phyloP scores from a whole-genome alignment of 768 basidiomycete species.

The Boletellus ananiceps region DNA sequence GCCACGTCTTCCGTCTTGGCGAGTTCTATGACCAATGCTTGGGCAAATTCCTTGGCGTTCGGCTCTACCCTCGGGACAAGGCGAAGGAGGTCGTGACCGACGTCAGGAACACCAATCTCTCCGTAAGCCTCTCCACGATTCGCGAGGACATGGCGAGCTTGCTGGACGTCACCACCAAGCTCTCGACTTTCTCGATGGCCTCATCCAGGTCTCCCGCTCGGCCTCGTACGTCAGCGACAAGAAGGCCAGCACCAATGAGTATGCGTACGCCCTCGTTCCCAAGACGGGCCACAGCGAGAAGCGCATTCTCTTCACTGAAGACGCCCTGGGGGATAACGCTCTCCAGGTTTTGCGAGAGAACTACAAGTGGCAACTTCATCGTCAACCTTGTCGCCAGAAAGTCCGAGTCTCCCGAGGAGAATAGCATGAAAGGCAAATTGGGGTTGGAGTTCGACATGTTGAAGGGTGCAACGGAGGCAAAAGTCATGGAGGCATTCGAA shows the following conservation, averaged over 20 bases:
- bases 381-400: not conserved
- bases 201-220: too few species aligned
- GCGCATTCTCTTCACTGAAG: not conserved
- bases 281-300: not conserved
- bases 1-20: too few species aligned
- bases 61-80: too few species aligned
- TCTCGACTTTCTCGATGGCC: too few species aligned
- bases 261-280: not conserved
- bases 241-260: not conserved
- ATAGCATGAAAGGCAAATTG: not conserved
- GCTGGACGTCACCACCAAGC: too few species aligned
- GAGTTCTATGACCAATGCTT: not conserved
- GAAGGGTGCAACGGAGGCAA: not conserved
- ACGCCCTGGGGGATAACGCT: not conserved
- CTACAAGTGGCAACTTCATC: not conserved
- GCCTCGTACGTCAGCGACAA: too few species aligned
- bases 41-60: not conserved
- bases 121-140: too few species aligned
- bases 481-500: not conserved
- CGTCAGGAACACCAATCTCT: too few species aligned
- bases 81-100: too few species aligned
- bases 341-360: not conserved
- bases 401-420: not conserved
- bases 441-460: not conserved
- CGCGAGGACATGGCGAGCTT: too few species aligned